These are phyloP conservation scores for Pleurotus ostreatus DNA, from an alignment of 768 basidiomycete genomes.

Conservation along the genomic window DNA sequence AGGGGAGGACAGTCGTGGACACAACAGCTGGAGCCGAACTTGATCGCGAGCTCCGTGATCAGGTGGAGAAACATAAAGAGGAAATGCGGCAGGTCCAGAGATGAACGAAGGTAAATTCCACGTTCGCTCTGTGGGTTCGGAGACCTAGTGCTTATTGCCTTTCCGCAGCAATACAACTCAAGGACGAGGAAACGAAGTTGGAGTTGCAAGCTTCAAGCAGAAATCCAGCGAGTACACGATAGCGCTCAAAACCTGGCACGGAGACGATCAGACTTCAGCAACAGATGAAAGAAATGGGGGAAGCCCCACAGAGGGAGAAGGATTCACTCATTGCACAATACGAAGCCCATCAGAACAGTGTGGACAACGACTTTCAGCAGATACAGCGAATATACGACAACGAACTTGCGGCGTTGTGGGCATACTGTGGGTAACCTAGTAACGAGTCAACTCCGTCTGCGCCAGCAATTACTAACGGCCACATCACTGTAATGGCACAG, in stretches of 20 bases:
- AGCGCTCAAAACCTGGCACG: conserved; percentile 36
- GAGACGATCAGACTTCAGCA: conserved; percentile 30
- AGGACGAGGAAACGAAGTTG: conserved; percentile 41
- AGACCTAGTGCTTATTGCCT: no score
- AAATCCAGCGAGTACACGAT: conserved; percentile 36
- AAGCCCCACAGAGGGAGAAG: conserved; percentile 13
- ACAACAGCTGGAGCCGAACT: conserved; percentile 28
- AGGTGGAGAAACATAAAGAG: conserved; percentile 9
- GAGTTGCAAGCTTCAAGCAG: conserved; percentile 41
- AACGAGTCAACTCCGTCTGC: no score
- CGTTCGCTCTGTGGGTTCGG: background rate
- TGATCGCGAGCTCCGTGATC: conserved; percentile 9
- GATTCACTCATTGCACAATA: conserved; percentile 12
- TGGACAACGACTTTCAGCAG: conserved; percentile 13
- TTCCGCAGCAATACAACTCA: conserved; percentile 15
- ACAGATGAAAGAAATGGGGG: conserved; percentile 23
- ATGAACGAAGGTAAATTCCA: conserved; percentile 8
- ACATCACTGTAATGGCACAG: no score
- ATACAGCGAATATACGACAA: conserved; percentile 3
- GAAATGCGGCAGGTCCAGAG: conserved; percentile 14
- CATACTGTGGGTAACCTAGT: no score
- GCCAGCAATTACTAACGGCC: no score
- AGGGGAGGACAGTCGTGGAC: conserved; percentile 24
- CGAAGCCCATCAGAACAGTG: conserved; percentile 13
- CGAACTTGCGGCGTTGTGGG: conserved; percentile 14